These are phyloP conservation scores for Ochromonas danica DNA, from an alignment of 108 stramenopile species.

Conservation along the genomic window DNA sequence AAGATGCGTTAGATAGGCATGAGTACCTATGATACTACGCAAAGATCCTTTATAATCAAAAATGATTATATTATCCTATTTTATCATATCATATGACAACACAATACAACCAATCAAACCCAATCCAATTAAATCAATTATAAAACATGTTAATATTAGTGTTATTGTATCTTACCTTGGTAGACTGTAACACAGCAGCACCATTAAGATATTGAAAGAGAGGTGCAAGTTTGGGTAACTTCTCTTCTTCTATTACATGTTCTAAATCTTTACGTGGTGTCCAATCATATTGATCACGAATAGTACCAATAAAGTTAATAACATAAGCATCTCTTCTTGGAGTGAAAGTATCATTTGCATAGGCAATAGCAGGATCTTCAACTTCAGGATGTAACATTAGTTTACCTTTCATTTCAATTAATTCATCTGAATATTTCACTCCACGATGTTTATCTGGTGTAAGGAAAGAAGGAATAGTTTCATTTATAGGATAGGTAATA, in stretches of 20 bases:
- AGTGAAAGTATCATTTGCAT: conserved; percentile 5
- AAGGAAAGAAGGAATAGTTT: neutral
- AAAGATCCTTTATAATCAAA: conserved; percentile 12
- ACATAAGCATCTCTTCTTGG: neutral
- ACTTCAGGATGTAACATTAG: neutral
- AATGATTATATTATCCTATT: conserved; percentile 14
- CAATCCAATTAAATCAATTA: neutral
- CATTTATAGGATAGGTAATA: neutral
- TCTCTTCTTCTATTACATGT: conserved; percentile 2
- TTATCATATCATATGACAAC: too few relatives aligned
- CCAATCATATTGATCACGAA: conserved; percentile 7
- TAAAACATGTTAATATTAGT: neutral
- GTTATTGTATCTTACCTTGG: neutral
- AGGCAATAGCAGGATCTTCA: neutral
- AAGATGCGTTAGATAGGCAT: neutral
- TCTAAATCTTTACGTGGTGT: neutral
- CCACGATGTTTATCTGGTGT: conserved; percentile 23
- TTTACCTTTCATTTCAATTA: conserved; percentile 5
- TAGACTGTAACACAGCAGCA: neutral
- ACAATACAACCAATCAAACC: too few relatives aligned
- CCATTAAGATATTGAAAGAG: neutral
- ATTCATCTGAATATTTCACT: conserved; percentile 2
- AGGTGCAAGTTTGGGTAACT: neutral
- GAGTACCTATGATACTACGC: neutral
- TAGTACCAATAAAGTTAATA: neutral